Evolutionary conservation across 2,329 filamentous ascomycete species (phyloP).

Genomic region (Penicillium sp.): DNA sequence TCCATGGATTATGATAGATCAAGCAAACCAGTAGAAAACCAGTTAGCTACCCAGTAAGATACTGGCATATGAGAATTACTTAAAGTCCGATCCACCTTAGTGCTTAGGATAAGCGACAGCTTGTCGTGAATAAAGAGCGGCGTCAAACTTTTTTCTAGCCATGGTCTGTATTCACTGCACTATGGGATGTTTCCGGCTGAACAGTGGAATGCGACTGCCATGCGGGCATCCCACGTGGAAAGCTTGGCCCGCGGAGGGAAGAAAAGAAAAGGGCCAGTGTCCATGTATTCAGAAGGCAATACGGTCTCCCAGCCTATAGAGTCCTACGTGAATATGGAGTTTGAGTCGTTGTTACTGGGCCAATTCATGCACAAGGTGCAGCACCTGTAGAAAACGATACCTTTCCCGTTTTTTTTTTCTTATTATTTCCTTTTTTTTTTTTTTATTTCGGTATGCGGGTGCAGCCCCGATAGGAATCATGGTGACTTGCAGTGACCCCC

Average conservation of each 20-base stretch:
- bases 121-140: no score
- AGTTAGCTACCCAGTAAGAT: no score
- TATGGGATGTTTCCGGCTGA: no score
- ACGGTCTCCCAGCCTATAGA: neutral
- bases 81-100: no score
- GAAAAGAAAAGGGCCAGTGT: neutral
- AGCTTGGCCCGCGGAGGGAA: neutral
- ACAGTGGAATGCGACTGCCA: no score
- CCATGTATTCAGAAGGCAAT: neutral
- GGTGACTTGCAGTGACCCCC: slow-evolving; percentile 19
- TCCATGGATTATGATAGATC: no score
- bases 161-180: no score
- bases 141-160: no score
- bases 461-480: slow-evolving; percentile 23
- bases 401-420: neutral
- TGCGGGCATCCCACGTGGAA: slow-evolving; percentile 5
- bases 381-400: neutral
- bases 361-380: slow-evolving; percentile 5
- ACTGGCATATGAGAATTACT: no score
- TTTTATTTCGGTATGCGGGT: neutral
- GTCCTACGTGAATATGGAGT: neutral
- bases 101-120: no score
- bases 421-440: no score
- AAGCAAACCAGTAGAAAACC: no score
- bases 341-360: neutral